These are phyloP conservation scores for Nemania sp. DNA, from an alignment of 2,329 filamentous ascomycete genomes.

Conservation along the genomic window DNA sequence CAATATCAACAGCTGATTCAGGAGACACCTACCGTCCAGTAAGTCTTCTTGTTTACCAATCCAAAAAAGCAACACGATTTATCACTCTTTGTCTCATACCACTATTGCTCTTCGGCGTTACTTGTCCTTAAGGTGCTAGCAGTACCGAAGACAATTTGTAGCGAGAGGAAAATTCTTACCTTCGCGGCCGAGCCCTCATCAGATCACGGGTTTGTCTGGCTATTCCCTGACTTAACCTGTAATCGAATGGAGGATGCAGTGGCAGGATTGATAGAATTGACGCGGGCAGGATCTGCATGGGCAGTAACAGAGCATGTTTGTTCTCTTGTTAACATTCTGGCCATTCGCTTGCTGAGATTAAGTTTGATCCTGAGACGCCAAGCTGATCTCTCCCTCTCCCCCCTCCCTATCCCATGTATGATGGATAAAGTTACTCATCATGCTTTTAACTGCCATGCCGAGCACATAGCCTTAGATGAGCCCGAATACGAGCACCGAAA, in stretches of 20 bases:
- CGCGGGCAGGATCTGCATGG: too few species aligned
- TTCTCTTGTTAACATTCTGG: not conserved
- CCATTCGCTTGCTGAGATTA: slow-evolving; percentile 1
- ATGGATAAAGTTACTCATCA: not conserved
- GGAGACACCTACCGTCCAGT: slow-evolving; percentile 64
- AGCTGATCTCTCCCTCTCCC: not conserved
- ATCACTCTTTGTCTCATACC: too few species aligned
- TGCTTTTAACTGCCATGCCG: slow-evolving; percentile 19
- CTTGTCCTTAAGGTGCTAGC: slow-evolving; percentile 12
- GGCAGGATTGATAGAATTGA: too few species aligned
- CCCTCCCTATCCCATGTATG: not conserved
- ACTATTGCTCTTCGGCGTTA: too few species aligned
- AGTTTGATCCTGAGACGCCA: too few species aligned
- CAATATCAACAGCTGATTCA: slow-evolving; percentile 55
- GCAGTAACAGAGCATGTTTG: not conserved
- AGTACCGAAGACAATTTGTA: slow-evolving; percentile 3
- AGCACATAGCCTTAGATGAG: slow-evolving; percentile 14
- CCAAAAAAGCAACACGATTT: not conserved
- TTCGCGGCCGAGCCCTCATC: slow-evolving; percentile 3
- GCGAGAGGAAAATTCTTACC: slow-evolving; percentile 1
- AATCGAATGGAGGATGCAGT: too few species aligned
- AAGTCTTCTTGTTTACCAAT: slow-evolving; percentile 29
- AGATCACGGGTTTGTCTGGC: too few species aligned
- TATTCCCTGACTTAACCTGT: too few species aligned
- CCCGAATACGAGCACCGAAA: slow-evolving; percentile 22